Base-by-base conservation (phyloP, 2,329 filamentous ascomycete species). In the Calonectria naviculata region DNA sequence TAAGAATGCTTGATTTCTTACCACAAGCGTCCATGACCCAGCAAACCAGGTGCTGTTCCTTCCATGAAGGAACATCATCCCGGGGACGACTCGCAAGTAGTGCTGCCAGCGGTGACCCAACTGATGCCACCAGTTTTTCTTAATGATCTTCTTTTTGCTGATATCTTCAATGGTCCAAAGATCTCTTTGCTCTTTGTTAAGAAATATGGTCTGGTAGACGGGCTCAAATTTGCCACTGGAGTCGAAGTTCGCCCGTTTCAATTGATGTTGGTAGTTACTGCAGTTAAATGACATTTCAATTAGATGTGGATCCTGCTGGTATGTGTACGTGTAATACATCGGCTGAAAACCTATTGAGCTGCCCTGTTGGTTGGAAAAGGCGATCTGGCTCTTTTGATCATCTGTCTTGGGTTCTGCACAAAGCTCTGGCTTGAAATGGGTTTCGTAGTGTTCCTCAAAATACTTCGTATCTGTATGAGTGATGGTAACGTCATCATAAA, bases 251-350 rank as follows among this genome's bases (percentile, higher is more conserved):
- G 79, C 78, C 24, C 80, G 80, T 1, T 90, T 90, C 73, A 95
- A 93, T 78, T 94, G 93, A 52, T 91, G 87, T 79, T 95, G 93
- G 81, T 94, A 94, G 79, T 94, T 93, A 42, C 91, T 92, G 83
- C 91, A 93, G 80, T 95, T 92, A 81, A 94, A 95, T 68, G 89
- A 92, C 91, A 92, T 92, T 79, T 92, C 90, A 9, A 93, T 88
- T 76, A 90, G 89, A 3, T 84, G 87, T 1, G 86, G 85, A 74
- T 92, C 87, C 17, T 87, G 71, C 0, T 84, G 81, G 78, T 93
- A 92, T 64, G 86, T 88, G 67, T 91, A 89, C 74, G 90, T 92
- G 77, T 89, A 88, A 82, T 92, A 93, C 90, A 92, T 92, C 63
- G 90, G 90, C 61, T 87, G 85, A 84, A 90, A 93, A 24, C 87